Base-by-base conservation (phyloP, 2,329 filamentous ascomycete species). In the Zasmidium citrigriseum region DNA sequence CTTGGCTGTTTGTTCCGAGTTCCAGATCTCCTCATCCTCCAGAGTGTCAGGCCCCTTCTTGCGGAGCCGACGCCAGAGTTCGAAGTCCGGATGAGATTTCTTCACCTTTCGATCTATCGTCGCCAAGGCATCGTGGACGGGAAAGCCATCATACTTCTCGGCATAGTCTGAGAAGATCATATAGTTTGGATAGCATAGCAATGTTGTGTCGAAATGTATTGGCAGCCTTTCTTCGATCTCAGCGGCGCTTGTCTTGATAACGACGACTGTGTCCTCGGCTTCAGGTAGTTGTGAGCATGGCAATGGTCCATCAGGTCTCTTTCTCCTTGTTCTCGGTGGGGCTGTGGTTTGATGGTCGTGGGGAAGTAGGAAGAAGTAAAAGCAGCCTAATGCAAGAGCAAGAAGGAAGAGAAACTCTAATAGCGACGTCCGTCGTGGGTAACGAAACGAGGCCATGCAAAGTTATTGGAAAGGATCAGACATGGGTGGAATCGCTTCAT, bases 181-280 rank as follows among this genome's bases (percentile, higher is more conserved):
- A 46, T 68, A 67, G 29, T 72, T 62, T 1, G 69, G 70, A 25
- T 69, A 68, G 59, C 73, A 75, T 21, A 60, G 61, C 12, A 77
- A 57, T 4, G 69, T 73, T 23, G 73, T 73, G 34, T 70, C 64
- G 53, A 77, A 67, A 46, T 71, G 69, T 1, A 73, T 54, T 2
- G 70, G 63, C 4, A 71, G 59, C 29, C 63, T 64, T 48, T 69
- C 68, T 14, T 70, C 64, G 24, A 76, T 57, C 54, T 74, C 62
- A 53, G 68, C 66, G 44, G 70, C 58, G 61, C 73, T 55, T 10
- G 69, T 73, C 69, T 62, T 74, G 51, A 86, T 68, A 9, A 85
- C 73, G 14, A 86, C 78, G 57, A 85, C 79, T 46, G 84, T 70
- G 60, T 86, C 77, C 1, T 81, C 72, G 1, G 76, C 73, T 24